These are phyloP conservation scores for Sinapis alba DNA, from an alignment of 441 rosid species.

Conservation along the genomic window DNA sequence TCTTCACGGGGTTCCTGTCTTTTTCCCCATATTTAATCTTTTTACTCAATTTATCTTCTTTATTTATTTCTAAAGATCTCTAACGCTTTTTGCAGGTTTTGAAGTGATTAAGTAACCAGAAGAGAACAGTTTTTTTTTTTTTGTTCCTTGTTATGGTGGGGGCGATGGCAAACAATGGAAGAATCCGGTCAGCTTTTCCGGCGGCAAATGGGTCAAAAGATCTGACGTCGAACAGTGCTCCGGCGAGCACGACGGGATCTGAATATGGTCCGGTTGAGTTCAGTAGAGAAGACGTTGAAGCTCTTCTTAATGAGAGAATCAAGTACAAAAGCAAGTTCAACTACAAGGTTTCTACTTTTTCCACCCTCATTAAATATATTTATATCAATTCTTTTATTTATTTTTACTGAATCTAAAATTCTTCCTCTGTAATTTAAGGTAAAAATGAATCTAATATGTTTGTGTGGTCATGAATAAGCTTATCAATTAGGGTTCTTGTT, in stretches of 20 bases:
- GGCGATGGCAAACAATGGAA: conserved; percentile 62
- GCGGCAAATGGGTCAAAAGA: conserved; percentile 74
- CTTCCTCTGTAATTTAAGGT: not conserved
- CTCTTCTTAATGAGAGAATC: conserved; percentile 59
- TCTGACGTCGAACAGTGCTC: conserved; percentile 60
- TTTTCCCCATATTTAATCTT: not conserved
- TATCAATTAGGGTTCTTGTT: conserved; percentile 4
- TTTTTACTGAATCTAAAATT: not conserved
- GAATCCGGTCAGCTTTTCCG: conserved; percentile 73
- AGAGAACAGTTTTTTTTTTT: not conserved
- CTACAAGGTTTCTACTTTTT: conserved; percentile 58
- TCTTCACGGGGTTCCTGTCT: conserved; percentile 40
- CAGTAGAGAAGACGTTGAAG: conserved; percentile 66
- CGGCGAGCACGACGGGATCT: conserved; percentile 71
- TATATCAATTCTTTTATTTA: not conserved
- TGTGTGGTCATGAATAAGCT: conserved; percentile 1
- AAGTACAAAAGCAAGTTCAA: conserved; percentile 72
- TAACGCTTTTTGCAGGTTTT: conserved; percentile 25
- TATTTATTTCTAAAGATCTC: conserved; percentile 13
- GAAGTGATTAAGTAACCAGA: conserved; percentile 18
- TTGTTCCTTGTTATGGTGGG: conserved; percentile 64
- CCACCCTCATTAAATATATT: conserved; percentile 8
- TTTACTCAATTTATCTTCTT: conserved; percentile 16
- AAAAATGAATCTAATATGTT: too few species aligned
- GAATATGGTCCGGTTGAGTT: conserved; percentile 67